Percentiles rank a stretch among this genome's conserved stretches.
Evolutionary conservation across 139 green algal genomes (phyloP).

Genomic region (Micractinium sp.): DNA sequence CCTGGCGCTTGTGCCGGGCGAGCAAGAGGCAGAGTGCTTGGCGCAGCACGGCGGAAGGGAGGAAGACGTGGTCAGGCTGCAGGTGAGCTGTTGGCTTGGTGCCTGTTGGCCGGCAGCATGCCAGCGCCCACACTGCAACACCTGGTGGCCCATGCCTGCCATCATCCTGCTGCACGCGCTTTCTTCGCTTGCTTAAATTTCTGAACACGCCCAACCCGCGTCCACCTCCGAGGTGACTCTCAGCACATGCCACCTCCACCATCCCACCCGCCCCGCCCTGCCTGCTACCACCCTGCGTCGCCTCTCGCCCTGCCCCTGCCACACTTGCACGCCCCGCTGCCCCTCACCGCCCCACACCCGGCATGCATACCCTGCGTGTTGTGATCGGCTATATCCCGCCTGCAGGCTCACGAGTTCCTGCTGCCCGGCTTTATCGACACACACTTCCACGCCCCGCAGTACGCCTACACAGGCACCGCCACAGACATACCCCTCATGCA

Average conservation of each 20-base stretch:
- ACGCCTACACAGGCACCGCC: constrained; percentile 45
- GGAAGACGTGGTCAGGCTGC: neutral
- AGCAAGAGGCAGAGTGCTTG: neutral
- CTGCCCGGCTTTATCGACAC: constrained; percentile 59
- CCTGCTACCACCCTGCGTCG: too few species aligned
- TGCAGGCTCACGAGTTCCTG: constrained; percentile 34
- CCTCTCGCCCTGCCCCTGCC: too few species aligned
- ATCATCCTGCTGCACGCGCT: neutral
- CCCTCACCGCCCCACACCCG: too few species aligned
- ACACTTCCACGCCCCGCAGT: constrained; percentile 55
- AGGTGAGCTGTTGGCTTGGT: neutral
- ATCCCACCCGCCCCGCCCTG: too few species aligned
- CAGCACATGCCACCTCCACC: too few species aligned
- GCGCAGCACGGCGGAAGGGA: neutral
- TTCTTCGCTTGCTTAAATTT: too few species aligned
- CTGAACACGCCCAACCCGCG: too few species aligned
- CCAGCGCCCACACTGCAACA: neutral
- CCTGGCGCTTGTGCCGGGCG: neutral
- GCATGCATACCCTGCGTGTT: too few species aligned
- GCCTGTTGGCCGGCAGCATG: neutral
- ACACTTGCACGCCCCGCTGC: too few species aligned
- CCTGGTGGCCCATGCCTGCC: neutral
- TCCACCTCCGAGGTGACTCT: too few species aligned
- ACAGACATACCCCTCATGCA: constrained; percentile 56
- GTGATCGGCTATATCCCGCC: too few species aligned